Evolutionary conservation across 1,139 yeast genomes (phyloP), one percentile per base, ranked within the genome.

Genomic region (Pneumocystis oryctolagi): DNA sequence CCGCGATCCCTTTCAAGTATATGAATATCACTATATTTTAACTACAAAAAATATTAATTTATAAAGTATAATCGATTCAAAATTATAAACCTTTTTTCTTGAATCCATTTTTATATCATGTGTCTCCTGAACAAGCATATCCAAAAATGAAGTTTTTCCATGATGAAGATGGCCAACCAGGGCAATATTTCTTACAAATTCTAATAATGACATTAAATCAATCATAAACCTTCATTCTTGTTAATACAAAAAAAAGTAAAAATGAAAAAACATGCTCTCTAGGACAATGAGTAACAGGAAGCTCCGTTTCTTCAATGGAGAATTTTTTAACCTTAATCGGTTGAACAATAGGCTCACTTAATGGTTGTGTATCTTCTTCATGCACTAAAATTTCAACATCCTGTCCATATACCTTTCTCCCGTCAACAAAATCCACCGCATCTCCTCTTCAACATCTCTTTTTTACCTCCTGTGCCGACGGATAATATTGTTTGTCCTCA

Each of bases 131-230:
- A 89, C 82, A 39, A 90, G 73, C 74, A 81, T 73, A 71, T 89
- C 96, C n/a, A 87, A 68, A 1, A 90, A 74, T 0, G 89, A 78
- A 0, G 97, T 87, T 73, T 94, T 92, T 1, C 99, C 98, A n/a
- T 87, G 83, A 69, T 88, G 88, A 2, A 87, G 71, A 62, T 83
- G 82, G 0, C 98, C 98, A n/a, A 85, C 82, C 0, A 94, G 67
- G 0, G 92, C 87, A n/a, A 90, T 75, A 71, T 87, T 90, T 64
- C 95, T 79, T 32, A 85, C 79, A 68, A 86, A 82, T 18, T 83
- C 84, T 0, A 96, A 89, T 0, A 81, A 69, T 1, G 73, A 69
- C 73, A 83, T 75, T 61, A 82, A 70, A 12, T 77, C 75, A 4
- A 77, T 68, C 77, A 86, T 79, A 58, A 62, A 62, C 4, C 63